Evolutionary conservation across 2,329 filamentous ascomycete species (phyloP).

Genomic region (Epichloe sp.): DNA sequence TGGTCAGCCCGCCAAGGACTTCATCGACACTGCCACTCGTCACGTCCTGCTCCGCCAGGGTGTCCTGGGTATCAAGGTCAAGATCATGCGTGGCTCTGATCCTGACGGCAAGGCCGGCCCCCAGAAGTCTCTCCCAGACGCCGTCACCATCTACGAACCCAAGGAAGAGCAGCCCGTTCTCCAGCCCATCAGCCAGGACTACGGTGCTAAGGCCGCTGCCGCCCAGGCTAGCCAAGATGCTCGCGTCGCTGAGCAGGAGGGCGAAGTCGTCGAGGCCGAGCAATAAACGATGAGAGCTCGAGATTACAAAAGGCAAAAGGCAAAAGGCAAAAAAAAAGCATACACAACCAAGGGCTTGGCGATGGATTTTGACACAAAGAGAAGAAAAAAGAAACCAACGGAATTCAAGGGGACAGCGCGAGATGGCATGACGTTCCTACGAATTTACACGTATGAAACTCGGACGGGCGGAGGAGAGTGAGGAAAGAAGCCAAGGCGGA

Average conservation of each 20-base stretch:
- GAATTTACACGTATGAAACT: neutral
- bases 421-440: neutral
- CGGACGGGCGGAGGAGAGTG: slow-evolving; percentile 3
- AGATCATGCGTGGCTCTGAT: slow-evolving; percentile 99
- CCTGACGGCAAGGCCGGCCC: slow-evolving; percentile 98
- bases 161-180: slow-evolving; percentile 97
- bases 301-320: neutral
- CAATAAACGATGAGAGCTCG: slow-evolving; percentile 21
- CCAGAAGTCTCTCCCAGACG: slow-evolving; percentile 93
- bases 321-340: no score
- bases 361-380: slow-evolving; percentile 10
- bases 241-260: slow-evolving; percentile 44
- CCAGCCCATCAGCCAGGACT: slow-evolving; percentile 95
- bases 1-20: slow-evolving; percentile 97
- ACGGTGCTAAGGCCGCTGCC: slow-evolving; percentile 80
- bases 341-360: slow-evolving; percentile 8
- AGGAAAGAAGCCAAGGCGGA: slow-evolving; percentile 11
- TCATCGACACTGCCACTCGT: slow-evolving; percentile 96
- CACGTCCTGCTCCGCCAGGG: slow-evolving; percentile 99
- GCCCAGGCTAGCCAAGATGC: slow-evolving; percentile 52
- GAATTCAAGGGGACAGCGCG: neutral
- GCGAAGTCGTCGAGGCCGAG: slow-evolving; percentile 34
- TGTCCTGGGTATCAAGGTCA: slow-evolving; percentile 99
- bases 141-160: slow-evolving; percentile 99
- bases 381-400: neutral